Evolutionary conservation across 2,329 filamentous ascomycete species (phyloP).

Genomic region (Penicillium concentricum): DNA sequence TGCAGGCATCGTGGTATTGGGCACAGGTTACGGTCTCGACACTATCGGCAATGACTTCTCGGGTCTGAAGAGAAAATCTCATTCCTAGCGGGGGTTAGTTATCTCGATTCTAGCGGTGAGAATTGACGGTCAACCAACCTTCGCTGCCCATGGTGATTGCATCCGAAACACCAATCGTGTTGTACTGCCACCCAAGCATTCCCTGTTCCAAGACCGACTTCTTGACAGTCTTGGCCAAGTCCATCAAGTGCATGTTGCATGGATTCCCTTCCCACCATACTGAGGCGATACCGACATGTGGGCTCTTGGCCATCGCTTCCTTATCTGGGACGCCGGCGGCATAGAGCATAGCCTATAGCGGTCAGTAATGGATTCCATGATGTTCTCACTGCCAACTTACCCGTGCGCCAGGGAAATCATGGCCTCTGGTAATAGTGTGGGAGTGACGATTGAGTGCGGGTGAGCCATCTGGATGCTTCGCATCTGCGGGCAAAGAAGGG

Average conservation of each 20-base stretch:
- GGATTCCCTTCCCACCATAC: constrained; percentile 99
- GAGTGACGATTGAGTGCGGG: constrained; percentile 83
- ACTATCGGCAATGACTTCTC: constrained; percentile 90
- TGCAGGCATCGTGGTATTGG: constrained; percentile 89
- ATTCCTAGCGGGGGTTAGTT: constrained; percentile 61
- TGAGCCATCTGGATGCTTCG: constrained; percentile 55
- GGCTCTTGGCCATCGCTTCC: constrained; percentile 82
- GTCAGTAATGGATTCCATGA: constrained; percentile 2
- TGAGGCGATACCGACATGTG: constrained; percentile 85
- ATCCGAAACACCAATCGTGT: constrained; percentile 85
- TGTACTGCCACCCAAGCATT: constrained; percentile 94
- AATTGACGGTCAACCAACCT: constrained; percentile 51
- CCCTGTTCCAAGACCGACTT: constrained; percentile 73
- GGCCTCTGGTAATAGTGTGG: constrained; percentile 72
- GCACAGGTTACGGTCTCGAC: constrained; percentile 92
- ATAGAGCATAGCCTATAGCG: constrained; percentile 80
- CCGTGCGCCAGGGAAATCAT: constrained; percentile 91
- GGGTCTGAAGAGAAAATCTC: constrained; percentile 86
- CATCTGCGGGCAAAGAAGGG: constrained; percentile 53
- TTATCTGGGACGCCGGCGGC: constrained; percentile 82
- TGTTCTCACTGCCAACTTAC: constrained; percentile 44
- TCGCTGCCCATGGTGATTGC: constrained; percentile 95
- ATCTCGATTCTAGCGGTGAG: constrained; percentile 13
- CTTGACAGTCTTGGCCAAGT: constrained; percentile 86
- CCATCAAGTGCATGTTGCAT: constrained; percentile 78